These are phyloP conservation scores for Saccharomyces hybrid DNA, from an alignment of 1,139 yeast genomes.

Conservation along the genomic window DNA sequence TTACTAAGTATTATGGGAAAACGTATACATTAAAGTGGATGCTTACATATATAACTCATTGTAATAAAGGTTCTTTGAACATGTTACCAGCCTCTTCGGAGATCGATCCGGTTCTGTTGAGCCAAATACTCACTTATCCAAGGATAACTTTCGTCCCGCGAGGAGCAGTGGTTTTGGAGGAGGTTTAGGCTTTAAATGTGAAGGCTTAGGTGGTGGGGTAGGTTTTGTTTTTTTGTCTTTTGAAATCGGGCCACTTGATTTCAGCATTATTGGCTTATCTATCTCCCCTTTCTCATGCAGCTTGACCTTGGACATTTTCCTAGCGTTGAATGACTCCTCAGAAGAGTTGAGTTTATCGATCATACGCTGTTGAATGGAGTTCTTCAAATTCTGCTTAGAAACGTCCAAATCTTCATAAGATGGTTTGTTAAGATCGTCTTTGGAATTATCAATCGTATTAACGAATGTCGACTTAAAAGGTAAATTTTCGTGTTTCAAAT, in stretches of 20 bases:
- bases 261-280: background rate
- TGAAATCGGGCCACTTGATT: background rate
- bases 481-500: background rate
- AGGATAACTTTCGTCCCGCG: constrained; percentile 11
- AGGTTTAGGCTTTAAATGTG: constrained; percentile 20
- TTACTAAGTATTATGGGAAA: background rate
- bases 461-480: background rate
- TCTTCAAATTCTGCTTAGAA: constrained; percentile 1
- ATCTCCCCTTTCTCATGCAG: background rate
- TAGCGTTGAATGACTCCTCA: constrained; percentile 3
- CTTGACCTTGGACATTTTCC: background rate
- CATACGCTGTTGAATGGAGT: constrained; percentile 4
- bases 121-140: background rate
- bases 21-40: background rate
- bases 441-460: background rate
- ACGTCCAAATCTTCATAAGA: background rate
- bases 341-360: constrained; percentile 2
- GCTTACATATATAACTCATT: background rate
- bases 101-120: background rate
- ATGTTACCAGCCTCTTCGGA: background rate
- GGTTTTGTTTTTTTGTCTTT: constrained; percentile 9
- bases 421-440: background rate
- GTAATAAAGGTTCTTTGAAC: background rate
- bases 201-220: constrained; percentile 21
- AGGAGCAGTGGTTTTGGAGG: constrained; percentile 27